Conservation (phyloP, 352 stramenopile species). For the Phytophthora multivora region DNA sequence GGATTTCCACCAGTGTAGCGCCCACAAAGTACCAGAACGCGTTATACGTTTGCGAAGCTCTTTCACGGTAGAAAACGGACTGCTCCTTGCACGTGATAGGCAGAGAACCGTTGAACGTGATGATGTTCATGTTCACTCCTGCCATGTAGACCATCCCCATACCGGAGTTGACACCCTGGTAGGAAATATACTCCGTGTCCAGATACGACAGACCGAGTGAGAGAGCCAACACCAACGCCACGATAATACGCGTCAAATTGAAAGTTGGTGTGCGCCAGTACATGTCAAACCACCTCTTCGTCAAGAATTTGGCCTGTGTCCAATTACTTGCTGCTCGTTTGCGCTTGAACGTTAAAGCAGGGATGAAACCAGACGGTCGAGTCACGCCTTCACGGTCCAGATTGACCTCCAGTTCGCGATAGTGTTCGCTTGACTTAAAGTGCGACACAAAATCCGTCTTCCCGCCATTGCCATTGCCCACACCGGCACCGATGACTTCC, state of each 20-base stretch:
- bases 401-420: conserved; percentile 1
- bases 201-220: conserved; percentile 23
- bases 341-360: conserved; percentile 21
- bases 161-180: conserved; percentile 37
- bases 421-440: conserved; percentile 15
- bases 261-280: conserved; percentile 86
- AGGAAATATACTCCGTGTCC: conserved; percentile 28
- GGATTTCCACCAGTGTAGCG: conserved; percentile 76
- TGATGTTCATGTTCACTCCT: conserved; percentile 70
- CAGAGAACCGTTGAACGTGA: conserved; percentile 63
- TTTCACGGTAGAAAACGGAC: conserved; percentile 71
- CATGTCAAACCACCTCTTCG: conserved; percentile 54
- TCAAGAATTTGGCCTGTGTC: conserved; percentile 38
- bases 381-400: conserved; percentile 18
- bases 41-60: conserved; percentile 83
- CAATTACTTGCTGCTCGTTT: conserved; percentile 31
- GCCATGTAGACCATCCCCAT: conserved; percentile 81
- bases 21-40: conserved; percentile 68
- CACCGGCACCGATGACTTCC: conserved; percentile 51
- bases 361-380: conserved; percentile 1
- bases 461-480: conserved; percentile 29
- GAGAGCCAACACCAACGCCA: conserved; percentile 15
- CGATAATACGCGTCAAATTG: conserved; percentile 62
- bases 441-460: conserved; percentile 19
- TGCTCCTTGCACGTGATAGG: conserved; percentile 73